Percentiles rank a stretch among this genome's conserved stretches.
Evolutionary conservation across 352 stramenopile species (phyloP).

Genomic region (Phytophthora hybrid): DNA sequence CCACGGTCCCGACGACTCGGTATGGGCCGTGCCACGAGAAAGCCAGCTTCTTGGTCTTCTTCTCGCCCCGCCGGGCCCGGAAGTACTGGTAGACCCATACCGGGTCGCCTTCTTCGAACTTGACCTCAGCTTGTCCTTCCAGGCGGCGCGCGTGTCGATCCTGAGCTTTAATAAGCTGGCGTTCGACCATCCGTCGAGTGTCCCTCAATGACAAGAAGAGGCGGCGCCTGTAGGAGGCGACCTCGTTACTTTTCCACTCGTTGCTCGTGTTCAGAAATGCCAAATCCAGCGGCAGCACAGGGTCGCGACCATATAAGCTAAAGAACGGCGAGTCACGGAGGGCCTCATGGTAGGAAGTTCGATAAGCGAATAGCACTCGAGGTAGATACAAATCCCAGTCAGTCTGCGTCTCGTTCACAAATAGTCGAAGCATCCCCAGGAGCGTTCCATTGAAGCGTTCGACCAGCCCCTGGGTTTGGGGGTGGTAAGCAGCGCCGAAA

Average conservation of each 20-base stretch:
- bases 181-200: not conserved
- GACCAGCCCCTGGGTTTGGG: constrained; percentile 5
- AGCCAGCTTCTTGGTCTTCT: constrained; percentile 9
- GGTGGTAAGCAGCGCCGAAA: constrained; percentile 2
- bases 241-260: constrained; percentile 3
- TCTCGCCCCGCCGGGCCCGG: not conserved
- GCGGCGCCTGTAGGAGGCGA: not conserved
- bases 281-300: not conserved
- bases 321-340: constrained; percentile 9
- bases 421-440: constrained; percentile 8
- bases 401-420: constrained; percentile 8
- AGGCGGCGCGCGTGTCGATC: not conserved
- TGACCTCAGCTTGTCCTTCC: not conserved
- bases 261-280: constrained; percentile 6
- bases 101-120: not conserved
- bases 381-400: constrained; percentile 9
- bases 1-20: too few relatives aligned
- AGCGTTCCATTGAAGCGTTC: constrained; percentile 17
- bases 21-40: not conserved
- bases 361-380: constrained; percentile 9
- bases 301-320: constrained; percentile 7
- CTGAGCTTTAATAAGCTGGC: constrained; percentile 4
- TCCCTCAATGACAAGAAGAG: constrained; percentile 1
- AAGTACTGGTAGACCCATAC: not conserved
- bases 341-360: constrained; percentile 9